Percentiles rank a stretch among this genome's conserved stretches.
These are phyloP conservation scores for Collybia mongolica DNA, from an alignment of 768 basidiomycete genomes.

Conservation along the genomic window DNA sequence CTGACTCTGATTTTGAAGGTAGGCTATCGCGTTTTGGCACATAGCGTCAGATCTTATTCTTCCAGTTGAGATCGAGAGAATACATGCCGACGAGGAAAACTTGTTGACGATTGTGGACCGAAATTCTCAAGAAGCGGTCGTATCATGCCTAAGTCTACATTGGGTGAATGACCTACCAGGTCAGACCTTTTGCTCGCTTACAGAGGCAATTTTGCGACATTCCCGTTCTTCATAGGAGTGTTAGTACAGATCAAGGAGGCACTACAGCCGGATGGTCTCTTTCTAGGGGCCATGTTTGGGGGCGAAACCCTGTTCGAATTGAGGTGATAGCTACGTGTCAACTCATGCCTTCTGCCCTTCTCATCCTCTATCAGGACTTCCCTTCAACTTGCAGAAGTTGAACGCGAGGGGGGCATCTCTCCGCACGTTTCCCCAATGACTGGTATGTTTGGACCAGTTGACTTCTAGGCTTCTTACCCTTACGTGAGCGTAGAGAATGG, in stretches of 20 bases:
- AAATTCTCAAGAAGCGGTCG: conserved; percentile 86
- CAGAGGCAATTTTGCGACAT: not conserved
- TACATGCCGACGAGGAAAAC: conserved; percentile 83
- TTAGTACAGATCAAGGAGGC: conserved; percentile 86
- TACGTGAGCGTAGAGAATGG: conserved; percentile 65
- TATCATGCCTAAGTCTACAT: conserved; percentile 89
- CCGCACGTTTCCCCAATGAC: conserved; percentile 98
- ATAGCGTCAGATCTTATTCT: conserved; percentile 6
- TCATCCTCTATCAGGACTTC: conserved; percentile 61
- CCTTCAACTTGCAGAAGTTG: conserved; percentile 89
- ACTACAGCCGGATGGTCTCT: conserved; percentile 88
- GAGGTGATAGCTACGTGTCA: conserved; percentile 40
- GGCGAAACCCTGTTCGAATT: conserved; percentile 97
- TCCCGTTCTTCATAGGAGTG: conserved; percentile 47
- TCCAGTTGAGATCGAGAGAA: conserved; percentile 74
- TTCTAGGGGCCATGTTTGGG: conserved; percentile 92
- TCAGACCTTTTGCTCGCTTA: conserved; percentile 25
- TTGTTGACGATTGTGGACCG: conserved; percentile 63
- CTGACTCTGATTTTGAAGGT: conserved; percentile 83
- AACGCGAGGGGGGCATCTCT: conserved; percentile 95
- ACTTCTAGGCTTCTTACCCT: not conserved
- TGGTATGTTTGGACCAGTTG: conserved; percentile 42
- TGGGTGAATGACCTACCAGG: conserved; percentile 99
- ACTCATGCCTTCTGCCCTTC: not conserved
- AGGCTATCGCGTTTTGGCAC: conserved; percentile 9